Percentiles rank a stretch among this genome's conserved stretches.
Conservation (phyloP, 31 red algal species). For the Bonnemaisonia californica region DNA sequence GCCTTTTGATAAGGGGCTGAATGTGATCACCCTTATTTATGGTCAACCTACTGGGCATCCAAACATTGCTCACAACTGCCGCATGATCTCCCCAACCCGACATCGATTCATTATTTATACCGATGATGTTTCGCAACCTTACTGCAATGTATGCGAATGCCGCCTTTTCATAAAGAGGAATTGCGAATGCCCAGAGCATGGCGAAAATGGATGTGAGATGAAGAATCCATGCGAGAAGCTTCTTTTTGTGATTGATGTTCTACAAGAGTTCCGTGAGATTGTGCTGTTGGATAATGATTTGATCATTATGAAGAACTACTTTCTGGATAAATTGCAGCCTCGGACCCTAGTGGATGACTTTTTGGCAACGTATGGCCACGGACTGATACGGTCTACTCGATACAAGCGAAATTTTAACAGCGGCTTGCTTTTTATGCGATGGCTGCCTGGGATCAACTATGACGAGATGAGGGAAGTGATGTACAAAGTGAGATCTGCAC, state of each 20-base stretch:
- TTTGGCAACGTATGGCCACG: slow-evolving; percentile 56
- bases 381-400: background rate
- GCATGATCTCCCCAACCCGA: slow-evolving; percentile 27
- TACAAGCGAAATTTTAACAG: slow-evolving; percentile 51
- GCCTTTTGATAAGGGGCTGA: background rate
- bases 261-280: slow-evolving; percentile 18
- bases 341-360: slow-evolving; percentile 52
- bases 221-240: slow-evolving; percentile 64
- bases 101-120: slow-evolving; percentile 51
- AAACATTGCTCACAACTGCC: slow-evolving; percentile 54
- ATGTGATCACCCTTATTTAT: slow-evolving; percentile 49
- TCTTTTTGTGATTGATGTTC: slow-evolving; percentile 22
- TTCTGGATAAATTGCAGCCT: slow-evolving; percentile 30
- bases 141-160: slow-evolving; percentile 45
- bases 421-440: slow-evolving; percentile 53
- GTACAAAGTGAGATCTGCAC: slow-evolving; percentile 10
- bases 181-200: slow-evolving; percentile 38
- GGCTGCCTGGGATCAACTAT: slow-evolving; percentile 35
- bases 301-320: slow-evolving; percentile 45
- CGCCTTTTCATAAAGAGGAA: background rate
- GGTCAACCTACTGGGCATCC: slow-evolving; percentile 29
- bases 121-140: slow-evolving; percentile 42
- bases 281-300: slow-evolving; percentile 57
- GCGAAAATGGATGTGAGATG: slow-evolving; percentile 6
- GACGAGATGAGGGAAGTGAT: slow-evolving; percentile 14